Evolutionary conservation across 148 eudicot species (phyloP).

Genomic region (Amaranthus palmeri): DNA sequence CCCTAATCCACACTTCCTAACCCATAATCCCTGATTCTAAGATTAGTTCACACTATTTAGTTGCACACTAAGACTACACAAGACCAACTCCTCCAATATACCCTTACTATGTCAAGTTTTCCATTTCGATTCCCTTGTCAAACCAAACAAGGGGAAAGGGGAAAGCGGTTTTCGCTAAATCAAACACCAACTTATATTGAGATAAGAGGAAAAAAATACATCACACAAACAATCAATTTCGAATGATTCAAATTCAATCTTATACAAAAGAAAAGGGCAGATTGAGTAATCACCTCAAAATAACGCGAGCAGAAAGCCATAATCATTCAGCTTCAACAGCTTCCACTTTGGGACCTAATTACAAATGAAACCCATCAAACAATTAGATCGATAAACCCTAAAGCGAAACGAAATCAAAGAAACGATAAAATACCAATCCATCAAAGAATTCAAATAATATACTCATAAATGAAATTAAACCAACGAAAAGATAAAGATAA

Average conservation of each 20-base stretch:
- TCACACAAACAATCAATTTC: conserved; percentile 5
- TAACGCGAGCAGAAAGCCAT: neutral
- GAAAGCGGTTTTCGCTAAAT: neutral
- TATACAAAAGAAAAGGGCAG: too few relatives aligned
- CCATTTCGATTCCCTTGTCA: too few relatives aligned
- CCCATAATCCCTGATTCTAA: too few relatives aligned
- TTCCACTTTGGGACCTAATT: conserved; percentile 39
- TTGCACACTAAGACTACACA: too few relatives aligned
- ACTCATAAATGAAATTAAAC: neutral
- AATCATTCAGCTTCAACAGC: conserved; percentile 31
- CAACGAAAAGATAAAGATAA: neutral
- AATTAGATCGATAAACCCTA: neutral
- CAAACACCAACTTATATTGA: neutral
- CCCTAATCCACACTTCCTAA: too few relatives aligned
- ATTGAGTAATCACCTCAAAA: conserved; percentile 8
- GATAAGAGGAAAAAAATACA: neutral
- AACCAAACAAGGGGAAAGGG: too few relatives aligned
- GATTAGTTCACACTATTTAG: too few relatives aligned
- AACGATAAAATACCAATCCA: neutral
- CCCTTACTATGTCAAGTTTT: too few relatives aligned
- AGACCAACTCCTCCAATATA: too few relatives aligned
- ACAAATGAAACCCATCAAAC: conserved; percentile 7
- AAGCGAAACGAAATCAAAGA: too few relatives aligned
- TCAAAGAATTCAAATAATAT: too few relatives aligned
- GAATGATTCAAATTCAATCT: neutral